Evolutionary conservation across 2,329 filamentous ascomycete species (phyloP).

Genomic region (Fusarium albidum): DNA sequence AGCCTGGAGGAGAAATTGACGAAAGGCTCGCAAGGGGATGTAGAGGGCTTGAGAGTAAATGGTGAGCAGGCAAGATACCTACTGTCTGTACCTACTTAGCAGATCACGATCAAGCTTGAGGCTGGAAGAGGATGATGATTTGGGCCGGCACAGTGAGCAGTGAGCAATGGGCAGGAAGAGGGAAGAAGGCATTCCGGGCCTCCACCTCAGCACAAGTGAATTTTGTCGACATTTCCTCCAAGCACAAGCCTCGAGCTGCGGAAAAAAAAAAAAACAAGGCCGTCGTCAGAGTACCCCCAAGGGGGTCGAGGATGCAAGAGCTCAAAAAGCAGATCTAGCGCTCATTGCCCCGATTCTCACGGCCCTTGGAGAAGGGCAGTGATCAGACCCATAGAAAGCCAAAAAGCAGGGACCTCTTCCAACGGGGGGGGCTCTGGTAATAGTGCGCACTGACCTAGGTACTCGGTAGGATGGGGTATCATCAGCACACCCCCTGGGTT

Average conservation of each 20-base stretch:
- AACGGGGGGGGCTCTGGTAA: conserved; percentile 31
- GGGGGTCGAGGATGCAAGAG: conserved; percentile 29
- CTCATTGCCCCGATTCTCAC: conserved; percentile 48
- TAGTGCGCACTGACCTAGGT: neutral
- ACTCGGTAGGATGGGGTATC: neutral
- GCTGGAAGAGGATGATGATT: conserved; percentile 19
- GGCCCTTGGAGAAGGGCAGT: conserved; percentile 30
- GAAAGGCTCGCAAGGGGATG: conserved; percentile 2
- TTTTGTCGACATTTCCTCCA: conserved; percentile 13
- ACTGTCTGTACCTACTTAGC: conserved; percentile 19
- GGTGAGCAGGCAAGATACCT: conserved; percentile 3
- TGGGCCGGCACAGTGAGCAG: conserved; percentile 18
- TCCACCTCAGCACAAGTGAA: conserved; percentile 22
- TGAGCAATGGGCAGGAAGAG: conserved; percentile 3
- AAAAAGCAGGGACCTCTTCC: conserved; percentile 39
- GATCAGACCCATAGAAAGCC: conserved; percentile 38
- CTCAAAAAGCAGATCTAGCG: conserved; percentile 40
- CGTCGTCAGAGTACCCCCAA: conserved; percentile 26
- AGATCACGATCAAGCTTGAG: neutral
- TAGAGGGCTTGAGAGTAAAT: conserved; percentile 2
- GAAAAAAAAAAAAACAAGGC: conserved; percentile 21
- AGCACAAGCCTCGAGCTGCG: neutral
- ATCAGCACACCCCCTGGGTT: neutral
- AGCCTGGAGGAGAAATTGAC: neutral
- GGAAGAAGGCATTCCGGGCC: conserved; percentile 27